Evolutionary conservation across 352 stramenopile genomes (phyloP).

Genomic region (Pythium graminicola): DNA sequence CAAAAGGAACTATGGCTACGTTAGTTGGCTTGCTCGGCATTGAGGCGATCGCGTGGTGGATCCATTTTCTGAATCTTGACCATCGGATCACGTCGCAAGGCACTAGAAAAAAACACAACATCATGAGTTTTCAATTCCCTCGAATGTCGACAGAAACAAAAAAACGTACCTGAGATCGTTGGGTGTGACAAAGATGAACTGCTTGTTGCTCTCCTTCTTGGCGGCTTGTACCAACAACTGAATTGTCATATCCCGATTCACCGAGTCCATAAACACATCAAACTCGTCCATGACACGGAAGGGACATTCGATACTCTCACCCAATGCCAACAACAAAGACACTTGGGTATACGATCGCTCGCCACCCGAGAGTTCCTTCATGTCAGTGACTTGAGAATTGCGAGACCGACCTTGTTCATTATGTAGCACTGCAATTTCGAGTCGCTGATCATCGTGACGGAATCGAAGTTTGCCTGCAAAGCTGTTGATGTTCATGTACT

Average conservation of each 20-base stretch:
- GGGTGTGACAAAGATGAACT: conserved; percentile 87
- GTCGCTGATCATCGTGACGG: conserved; percentile 58
- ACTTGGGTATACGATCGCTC: conserved; percentile 96
- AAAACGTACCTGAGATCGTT: conserved; percentile 74
- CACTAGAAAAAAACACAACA: conserved; percentile 29
- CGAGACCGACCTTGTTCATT: conserved; percentile 66
- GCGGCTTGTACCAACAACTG: conserved; percentile 88
- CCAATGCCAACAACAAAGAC: conserved; percentile 93
- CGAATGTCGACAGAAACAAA: conserved; percentile 3
- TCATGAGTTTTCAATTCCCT: conserved; percentile 4
- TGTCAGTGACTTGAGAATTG: conserved; percentile 89
- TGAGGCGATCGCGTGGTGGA: conserved; percentile 71
- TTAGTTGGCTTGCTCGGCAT: conserved; percentile 29
- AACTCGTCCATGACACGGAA: conserved; percentile 99
- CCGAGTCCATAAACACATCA: conserved; percentile 98
- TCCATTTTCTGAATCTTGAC: conserved; percentile 88
- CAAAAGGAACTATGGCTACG: no score
- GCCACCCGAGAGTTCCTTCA: conserved; percentile 96
- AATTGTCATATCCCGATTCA: conserved; percentile 94
- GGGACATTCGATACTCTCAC: conserved; percentile 85
- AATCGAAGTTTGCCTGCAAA: conserved; percentile 83
- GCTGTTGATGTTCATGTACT: conserved; percentile 80
- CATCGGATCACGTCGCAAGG: conserved; percentile 59
- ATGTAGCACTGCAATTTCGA: conserved; percentile 76
- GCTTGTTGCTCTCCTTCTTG: conserved; percentile 68